These are phyloP conservation scores for Cytospora mali DNA, from an alignment of 2,329 filamentous ascomycete genomes.

Conservation along the genomic window DNA sequence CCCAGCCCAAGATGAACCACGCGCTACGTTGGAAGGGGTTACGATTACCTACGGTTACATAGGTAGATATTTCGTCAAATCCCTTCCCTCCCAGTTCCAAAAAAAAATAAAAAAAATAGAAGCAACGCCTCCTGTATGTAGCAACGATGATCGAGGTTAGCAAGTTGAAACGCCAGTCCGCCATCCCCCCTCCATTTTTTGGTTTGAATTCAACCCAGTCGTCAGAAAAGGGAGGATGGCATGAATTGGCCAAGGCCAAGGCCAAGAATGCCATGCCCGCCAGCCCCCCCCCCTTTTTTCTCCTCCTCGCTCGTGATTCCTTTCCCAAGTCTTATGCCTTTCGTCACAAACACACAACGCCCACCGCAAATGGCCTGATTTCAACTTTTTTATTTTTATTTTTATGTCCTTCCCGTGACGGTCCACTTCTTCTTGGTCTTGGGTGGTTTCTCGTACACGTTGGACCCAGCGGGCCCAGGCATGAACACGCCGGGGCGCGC, in stretches of 20 bases:
- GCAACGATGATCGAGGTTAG: neutral
- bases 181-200: neutral
- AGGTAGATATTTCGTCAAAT: neutral
- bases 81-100: neutral
- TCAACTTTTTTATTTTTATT: neutral
- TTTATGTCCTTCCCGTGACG: constrained; percentile 47
- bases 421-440: constrained; percentile 51
- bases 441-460: constrained; percentile 35
- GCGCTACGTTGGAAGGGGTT: neutral
- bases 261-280: neutral
- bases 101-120: too few relatives aligned
- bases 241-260: neutral
- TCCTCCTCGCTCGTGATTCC: neutral
- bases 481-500: constrained; percentile 43
- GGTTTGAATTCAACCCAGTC: neutral
- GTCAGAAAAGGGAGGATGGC: neutral
- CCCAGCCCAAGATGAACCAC: neutral
- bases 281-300: neutral
- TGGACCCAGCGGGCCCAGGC: constrained; percentile 39
- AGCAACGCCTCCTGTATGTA: constrained; percentile 1
- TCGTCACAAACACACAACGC: neutral
- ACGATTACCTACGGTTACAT: too few relatives aligned
- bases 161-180: neutral
- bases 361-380: too few relatives aligned
- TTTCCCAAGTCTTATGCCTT: neutral